A percentile compares a stretch with the other conserved stretches of the same genome.
Conservation (phyloP, 2,329 filamentous ascomycete genomes). For the Cryphonectria radicalis region DNA sequence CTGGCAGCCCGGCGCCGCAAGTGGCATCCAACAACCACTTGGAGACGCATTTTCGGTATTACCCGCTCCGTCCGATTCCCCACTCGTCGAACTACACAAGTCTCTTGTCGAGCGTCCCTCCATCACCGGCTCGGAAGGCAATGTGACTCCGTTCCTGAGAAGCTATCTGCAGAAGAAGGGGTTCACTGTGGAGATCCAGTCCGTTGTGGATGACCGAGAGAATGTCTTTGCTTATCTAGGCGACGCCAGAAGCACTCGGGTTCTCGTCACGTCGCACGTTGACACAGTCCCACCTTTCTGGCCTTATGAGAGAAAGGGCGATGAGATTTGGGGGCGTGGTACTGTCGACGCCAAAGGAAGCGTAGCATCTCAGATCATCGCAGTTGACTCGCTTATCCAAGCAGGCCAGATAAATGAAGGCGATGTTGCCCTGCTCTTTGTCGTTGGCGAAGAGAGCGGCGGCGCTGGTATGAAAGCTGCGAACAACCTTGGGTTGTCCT, state of each 20-base stretch:
- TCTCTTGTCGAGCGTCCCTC: conserved; percentile 74
- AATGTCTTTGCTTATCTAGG: conserved; percentile 76
- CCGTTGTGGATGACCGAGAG: conserved; percentile 52
- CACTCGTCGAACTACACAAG: conserved; percentile 72
- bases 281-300: conserved; percentile 77
- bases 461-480: conserved; percentile 79
- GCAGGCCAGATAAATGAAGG: conserved; percentile 38
- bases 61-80: neutral
- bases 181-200: conserved; percentile 16
- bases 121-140: conserved; percentile 68
- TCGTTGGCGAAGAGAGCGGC: conserved; percentile 80
- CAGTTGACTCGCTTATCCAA: conserved; percentile 59
- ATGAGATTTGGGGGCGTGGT: conserved; percentile 72
- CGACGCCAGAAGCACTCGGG: conserved; percentile 49
- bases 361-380: conserved; percentile 74
- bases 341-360: conserved; percentile 72
- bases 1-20: neutral
- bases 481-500: conserved; percentile 42
- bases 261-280: conserved; percentile 78
- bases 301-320: conserved; percentile 63
- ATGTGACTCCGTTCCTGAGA: conserved; percentile 70
- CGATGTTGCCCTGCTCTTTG: conserved; percentile 65
- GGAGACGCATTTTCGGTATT: neutral
- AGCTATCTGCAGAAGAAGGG: conserved; percentile 58
- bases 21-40: conserved; percentile 1